A percentile compares a stretch with the other conserved stretches of the same genome.
Conservation (phyloP, 2,329 filamentous ascomycete species). For the Aureobasidium subglaciale region DNA sequence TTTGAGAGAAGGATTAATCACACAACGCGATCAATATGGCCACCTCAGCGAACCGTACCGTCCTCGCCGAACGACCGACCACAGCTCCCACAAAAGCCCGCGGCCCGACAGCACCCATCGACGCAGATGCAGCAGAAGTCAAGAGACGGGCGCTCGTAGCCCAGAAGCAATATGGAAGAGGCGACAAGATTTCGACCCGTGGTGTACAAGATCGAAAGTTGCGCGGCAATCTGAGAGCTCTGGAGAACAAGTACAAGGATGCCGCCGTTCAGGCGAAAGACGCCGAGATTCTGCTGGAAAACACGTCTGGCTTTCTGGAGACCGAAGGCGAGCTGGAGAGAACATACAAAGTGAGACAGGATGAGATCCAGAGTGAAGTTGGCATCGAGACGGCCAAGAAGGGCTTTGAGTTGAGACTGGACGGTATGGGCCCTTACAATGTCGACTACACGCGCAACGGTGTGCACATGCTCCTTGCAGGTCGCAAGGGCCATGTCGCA, state of each 20-base stretch:
- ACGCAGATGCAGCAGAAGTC: slow-evolving; percentile 27
- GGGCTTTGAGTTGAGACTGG: slow-evolving; percentile 80
- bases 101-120: slow-evolving; percentile 24
- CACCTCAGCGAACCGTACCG: background rate
- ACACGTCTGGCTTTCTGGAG: slow-evolving; percentile 77
- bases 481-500: slow-evolving; percentile 88
- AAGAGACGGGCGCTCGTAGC: slow-evolving; percentile 31
- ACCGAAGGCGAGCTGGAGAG: slow-evolving; percentile 80
- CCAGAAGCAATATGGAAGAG: slow-evolving; percentile 74
- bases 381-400: slow-evolving; percentile 83
- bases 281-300: slow-evolving; percentile 88
- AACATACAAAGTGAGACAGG: slow-evolving; percentile 87
- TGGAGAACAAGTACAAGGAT: slow-evolving; percentile 77
- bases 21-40: background rate
- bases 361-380: slow-evolving; percentile 70
- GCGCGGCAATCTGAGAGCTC: slow-evolving; percentile 65
- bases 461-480: slow-evolving; percentile 73
- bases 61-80: slow-evolving; percentile 2
- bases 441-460: slow-evolving; percentile 89
- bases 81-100: slow-evolving; percentile 3
- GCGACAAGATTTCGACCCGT: slow-evolving; percentile 64
- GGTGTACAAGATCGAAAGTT: slow-evolving; percentile 84
- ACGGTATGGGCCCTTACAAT: slow-evolving; percentile 76
- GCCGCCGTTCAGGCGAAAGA: slow-evolving; percentile 83
- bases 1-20: background rate